These are phyloP conservation scores for Candida patagonica DNA, from an alignment of 805 yeast genomes.

Conservation along the genomic window DNA sequence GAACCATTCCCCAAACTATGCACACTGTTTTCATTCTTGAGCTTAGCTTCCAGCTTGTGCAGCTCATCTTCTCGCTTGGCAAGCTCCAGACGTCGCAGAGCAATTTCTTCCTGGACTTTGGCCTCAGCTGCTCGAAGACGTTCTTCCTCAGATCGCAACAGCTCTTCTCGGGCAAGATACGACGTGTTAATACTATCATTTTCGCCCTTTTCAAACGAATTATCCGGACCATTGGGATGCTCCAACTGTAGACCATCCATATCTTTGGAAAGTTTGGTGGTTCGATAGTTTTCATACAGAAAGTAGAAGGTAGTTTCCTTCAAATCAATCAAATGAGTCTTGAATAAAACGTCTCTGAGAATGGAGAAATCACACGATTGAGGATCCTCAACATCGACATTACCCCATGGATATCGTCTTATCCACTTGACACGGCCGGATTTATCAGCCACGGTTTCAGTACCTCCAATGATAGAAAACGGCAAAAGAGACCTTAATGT, in stretches of 20 bases:
- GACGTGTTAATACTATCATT: slow-evolving; percentile 29
- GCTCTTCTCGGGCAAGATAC: slow-evolving; percentile 70
- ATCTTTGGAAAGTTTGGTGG: slow-evolving; percentile 69
- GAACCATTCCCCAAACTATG: neutral
- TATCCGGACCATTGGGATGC: slow-evolving; percentile 1
- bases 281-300: slow-evolving; percentile 81
- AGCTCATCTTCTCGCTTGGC: slow-evolving; percentile 78
- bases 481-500: slow-evolving; percentile 42
- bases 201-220: slow-evolving; percentile 1
- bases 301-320: slow-evolving; percentile 83
- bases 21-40: slow-evolving; percentile 11
- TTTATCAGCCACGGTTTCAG: slow-evolving; percentile 39
- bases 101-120: slow-evolving; percentile 78
- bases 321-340: slow-evolving; percentile 79
- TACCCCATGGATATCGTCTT: slow-evolving; percentile 56
- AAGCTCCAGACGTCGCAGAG: slow-evolving; percentile 72
- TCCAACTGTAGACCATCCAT: slow-evolving; percentile 22
- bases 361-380: slow-evolving; percentile 72
- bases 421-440: slow-evolving; percentile 35
- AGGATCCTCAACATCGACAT: slow-evolving; percentile 54
- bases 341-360: slow-evolving; percentile 67
- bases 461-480: slow-evolving; percentile 55
- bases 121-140: slow-evolving; percentile 69
- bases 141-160: slow-evolving; percentile 81
- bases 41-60: slow-evolving; percentile 56